Evolutionary conservation across 495 filamentous ascomycete genomes (phyloP).

Genomic region (Cudoniella acicularis): DNA sequence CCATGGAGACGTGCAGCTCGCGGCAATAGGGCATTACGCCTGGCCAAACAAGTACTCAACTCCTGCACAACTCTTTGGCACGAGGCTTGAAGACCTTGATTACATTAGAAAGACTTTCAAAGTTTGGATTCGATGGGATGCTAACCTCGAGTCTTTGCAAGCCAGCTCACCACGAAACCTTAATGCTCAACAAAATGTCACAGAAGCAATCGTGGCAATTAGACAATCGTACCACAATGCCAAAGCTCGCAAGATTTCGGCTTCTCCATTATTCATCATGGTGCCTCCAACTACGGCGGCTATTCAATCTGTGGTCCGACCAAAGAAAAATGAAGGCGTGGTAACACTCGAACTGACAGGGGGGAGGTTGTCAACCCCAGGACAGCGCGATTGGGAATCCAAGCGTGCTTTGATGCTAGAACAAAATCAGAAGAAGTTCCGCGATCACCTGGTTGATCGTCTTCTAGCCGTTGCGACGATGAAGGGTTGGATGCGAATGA

Average conservation of each 20-base stretch:
- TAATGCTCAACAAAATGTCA: conserved; percentile 23
- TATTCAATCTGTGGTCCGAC: conserved; percentile 10
- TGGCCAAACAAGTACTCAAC: conserved; percentile 41
- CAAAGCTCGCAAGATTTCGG: conserved; percentile 30
- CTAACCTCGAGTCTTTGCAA: conserved; percentile 28
- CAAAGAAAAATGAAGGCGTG: not conserved
- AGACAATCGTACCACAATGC: conserved; percentile 32
- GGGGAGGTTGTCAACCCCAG: not conserved
- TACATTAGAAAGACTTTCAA: conserved; percentile 33
- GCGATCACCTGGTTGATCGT: conserved; percentile 16
- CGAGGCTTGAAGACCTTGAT: conserved; percentile 44
- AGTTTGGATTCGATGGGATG: conserved; percentile 35
- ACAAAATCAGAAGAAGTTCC: conserved; percentile 14
- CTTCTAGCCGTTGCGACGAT: conserved; percentile 25
- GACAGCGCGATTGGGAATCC: conserved; percentile 10
- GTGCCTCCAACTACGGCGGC: conserved; percentile 29
- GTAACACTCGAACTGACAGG: conserved; percentile 8
- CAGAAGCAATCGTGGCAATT: conserved; percentile 34
- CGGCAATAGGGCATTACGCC: conserved; percentile 31
- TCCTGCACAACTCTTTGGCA: conserved; percentile 39
- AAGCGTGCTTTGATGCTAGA: not conserved
- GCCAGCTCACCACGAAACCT: conserved; percentile 26
- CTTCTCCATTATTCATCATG: conserved; percentile 36
- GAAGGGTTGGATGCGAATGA: conserved; percentile 43
- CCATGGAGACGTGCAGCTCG: not conserved